Evolutionary conservation across 805 yeast species (phyloP).

Genomic region (Yarrowia divulgata): DNA sequence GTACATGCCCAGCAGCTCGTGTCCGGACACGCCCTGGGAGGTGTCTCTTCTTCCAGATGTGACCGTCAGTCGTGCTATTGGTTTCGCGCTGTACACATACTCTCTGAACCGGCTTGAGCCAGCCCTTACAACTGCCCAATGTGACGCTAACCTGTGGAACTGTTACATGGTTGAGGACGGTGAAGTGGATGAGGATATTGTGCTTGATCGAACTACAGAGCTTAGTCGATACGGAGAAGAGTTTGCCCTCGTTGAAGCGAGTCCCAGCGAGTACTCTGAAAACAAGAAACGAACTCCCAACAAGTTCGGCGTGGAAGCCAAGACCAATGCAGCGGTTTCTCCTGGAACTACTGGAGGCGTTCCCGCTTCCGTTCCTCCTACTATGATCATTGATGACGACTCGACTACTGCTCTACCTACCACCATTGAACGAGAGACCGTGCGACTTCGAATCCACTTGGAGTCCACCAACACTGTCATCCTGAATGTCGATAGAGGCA

Average conservation of each 20-base stretch:
- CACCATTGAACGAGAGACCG: slow-evolving; percentile 15
- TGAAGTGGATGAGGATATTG: slow-evolving; percentile 84
- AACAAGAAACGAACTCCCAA: slow-evolving; percentile 51
- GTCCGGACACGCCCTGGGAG: slow-evolving; percentile 49
- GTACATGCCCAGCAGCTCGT: slow-evolving; percentile 49
- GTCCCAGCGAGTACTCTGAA: slow-evolving; percentile 49
- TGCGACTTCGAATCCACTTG: slow-evolving; percentile 40
- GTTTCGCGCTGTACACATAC: slow-evolving; percentile 56
- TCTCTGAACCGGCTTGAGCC: slow-evolving; percentile 46
- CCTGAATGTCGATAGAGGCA: slow-evolving; percentile 41
- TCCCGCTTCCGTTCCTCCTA: background rate
- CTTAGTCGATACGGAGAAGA: slow-evolving; percentile 81
- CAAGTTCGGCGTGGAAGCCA: slow-evolving; percentile 40
- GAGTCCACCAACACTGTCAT: slow-evolving; percentile 15
- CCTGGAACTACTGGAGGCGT: slow-evolving; percentile 5
- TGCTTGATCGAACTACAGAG: slow-evolving; percentile 71
- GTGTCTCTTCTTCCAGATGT: slow-evolving; percentile 52
- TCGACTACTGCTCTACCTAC: slow-evolving; percentile 20
- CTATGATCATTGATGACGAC: slow-evolving; percentile 26
- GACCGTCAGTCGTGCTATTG: slow-evolving; percentile 63
- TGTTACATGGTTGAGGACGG: slow-evolving; percentile 93
- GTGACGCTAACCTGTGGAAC: slow-evolving; percentile 75
- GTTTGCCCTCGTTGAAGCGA: slow-evolving; percentile 73
- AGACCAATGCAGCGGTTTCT: slow-evolving; percentile 4
- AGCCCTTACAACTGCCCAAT: slow-evolving; percentile 44